Conservation (phyloP, 2,329 filamentous ascomycete genomes). For the Eurotiales sp. region DNA sequence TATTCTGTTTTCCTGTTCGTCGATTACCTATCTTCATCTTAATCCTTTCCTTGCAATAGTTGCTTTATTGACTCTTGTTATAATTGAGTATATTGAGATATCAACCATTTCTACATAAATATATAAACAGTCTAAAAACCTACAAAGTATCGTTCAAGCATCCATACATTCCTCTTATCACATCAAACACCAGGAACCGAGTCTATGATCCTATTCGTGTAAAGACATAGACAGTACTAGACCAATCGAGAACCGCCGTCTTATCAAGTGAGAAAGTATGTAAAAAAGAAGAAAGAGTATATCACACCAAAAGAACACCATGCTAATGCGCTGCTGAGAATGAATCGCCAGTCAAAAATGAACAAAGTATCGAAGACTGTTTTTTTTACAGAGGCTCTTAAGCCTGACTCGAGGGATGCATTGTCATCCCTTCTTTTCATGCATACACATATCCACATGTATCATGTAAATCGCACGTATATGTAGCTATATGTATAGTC, state of each 20-base stretch:
- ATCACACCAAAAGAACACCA: slow-evolving; percentile 13
- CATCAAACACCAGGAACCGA: neutral
- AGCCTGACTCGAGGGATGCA: neutral
- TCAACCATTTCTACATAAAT: neutral
- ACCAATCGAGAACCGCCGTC: neutral
- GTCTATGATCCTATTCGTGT: no score
- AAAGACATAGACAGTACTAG: no score
- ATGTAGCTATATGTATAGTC: neutral
- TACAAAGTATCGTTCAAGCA: neutral
- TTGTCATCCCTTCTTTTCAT: neutral
- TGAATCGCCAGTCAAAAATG: slow-evolving; percentile 2
- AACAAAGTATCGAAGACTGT: neutral
- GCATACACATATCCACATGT: neutral
- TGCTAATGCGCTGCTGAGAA: slow-evolving; percentile 13
- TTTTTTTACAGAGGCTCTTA: neutral
- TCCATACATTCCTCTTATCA: neutral
- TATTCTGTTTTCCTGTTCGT: neutral
- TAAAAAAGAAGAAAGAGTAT: neutral
- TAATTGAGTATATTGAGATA: neutral
- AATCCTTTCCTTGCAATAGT: no score
- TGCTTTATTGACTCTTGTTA: neutral
- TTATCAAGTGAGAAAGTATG: neutral
- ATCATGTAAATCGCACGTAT: neutral
- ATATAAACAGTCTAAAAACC: neutral
- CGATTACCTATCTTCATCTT: neutral